phyloP scores from a whole-genome alignment of 371 early-diverging fungal genomes.

The Dichotomocladium elegans region DNA sequence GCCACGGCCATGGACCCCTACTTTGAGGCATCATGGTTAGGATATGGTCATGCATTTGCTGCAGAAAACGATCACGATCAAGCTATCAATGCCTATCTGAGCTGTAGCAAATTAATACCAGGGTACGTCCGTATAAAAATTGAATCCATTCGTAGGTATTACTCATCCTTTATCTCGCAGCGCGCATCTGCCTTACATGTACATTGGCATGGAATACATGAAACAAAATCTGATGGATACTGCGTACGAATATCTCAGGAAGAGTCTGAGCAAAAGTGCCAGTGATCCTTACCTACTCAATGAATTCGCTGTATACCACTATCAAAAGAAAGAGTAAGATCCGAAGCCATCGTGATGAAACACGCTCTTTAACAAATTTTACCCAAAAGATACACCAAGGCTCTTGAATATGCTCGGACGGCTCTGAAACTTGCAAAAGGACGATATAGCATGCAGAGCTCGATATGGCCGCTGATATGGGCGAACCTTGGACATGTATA shows the following conservation, averaged over 20 bases:
- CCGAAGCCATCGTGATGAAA: neutral
- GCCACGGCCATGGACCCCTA: conserved; percentile 55
- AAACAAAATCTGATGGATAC: conserved; percentile 44
- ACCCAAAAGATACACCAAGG: conserved; percentile 40
- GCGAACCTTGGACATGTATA: conserved; percentile 70
- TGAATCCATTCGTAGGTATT: neutral
- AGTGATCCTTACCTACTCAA: conserved; percentile 64
- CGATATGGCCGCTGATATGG: conserved; percentile 61
- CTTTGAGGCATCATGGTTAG: conserved; percentile 75
- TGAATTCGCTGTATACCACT: conserved; percentile 66
- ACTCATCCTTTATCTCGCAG: conserved; percentile 20
- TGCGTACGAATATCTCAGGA: conserved; percentile 57
- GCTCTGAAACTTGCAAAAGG: conserved; percentile 51
- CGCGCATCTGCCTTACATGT: conserved; percentile 66
- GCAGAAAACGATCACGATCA: conserved; percentile 72
- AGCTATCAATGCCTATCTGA: conserved; percentile 72
- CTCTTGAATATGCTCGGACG: conserved; percentile 48
- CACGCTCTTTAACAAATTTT: neutral
- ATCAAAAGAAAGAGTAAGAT: conserved; percentile 49
- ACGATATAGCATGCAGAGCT: conserved; percentile 27
- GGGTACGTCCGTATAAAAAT: conserved; percentile 46
- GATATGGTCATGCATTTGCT: conserved; percentile 77
- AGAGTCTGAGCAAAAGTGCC: conserved; percentile 47
- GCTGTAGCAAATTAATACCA: conserved; percentile 55
- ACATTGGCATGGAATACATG: conserved; percentile 75